Percentiles rank a stretch among this genome's conserved stretches.
Conservation (phyloP, 78 protist species). For the Pelomyxa schiedti region DNA sequence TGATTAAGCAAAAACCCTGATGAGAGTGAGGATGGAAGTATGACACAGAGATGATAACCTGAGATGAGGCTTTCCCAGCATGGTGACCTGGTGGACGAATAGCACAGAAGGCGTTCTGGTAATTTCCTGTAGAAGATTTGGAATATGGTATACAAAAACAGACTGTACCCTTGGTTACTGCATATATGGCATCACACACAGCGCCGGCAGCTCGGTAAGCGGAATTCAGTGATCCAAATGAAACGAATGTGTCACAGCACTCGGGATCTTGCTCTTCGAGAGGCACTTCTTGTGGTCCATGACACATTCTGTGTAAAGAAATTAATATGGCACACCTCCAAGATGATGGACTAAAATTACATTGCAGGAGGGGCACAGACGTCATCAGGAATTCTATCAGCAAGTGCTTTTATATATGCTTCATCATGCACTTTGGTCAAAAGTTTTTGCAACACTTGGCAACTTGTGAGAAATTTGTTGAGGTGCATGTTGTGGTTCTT, state of each 20-base stretch:
- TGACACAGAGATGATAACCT: slow-evolving; percentile 34
- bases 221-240: slow-evolving; percentile 40
- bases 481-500: too few species aligned
- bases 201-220: slow-evolving; percentile 49
- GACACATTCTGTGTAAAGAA: background rate
- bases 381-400: background rate
- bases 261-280: slow-evolving; percentile 17
- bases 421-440: background rate
- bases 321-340: background rate
- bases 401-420: background rate
- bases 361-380: background rate
- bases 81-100: slow-evolving; percentile 73
- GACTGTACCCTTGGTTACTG: slow-evolving; percentile 8
- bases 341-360: background rate
- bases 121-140: background rate
- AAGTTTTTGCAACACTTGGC: background rate
- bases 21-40: too few species aligned
- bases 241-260: slow-evolving; percentile 43
- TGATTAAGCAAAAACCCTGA: slow-evolving; percentile 70
- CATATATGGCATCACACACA: slow-evolving; percentile 49
- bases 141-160: background rate
- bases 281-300: background rate
- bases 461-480: too few species aligned
- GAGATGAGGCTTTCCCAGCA: slow-evolving; percentile 47
- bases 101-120: slow-evolving; percentile 46